A percentile compares a stretch with the other conserved stretches of the same genome.
Evolutionary conservation across 1,284 basidiomycete genomes (phyloP).

Genomic region (Boletellus dicymbophilus): DNA sequence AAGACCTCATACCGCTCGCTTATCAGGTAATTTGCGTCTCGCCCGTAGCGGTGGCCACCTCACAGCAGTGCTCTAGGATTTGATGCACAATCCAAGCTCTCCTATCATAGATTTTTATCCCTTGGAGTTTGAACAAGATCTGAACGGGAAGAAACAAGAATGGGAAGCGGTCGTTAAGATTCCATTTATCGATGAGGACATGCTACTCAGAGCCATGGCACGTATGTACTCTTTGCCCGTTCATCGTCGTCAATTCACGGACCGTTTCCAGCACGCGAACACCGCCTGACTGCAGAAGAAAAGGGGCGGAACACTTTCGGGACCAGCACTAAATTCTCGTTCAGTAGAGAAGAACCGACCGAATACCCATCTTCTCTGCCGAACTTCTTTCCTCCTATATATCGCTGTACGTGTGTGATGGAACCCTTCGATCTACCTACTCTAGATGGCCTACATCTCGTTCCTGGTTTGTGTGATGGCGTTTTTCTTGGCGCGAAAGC

Average conservation of each 20-base stretch:
- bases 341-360: slow-evolving; percentile 62
- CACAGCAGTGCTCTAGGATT: slow-evolving; percentile 52
- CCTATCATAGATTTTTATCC: slow-evolving; percentile 97
- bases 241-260: not conserved
- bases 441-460: slow-evolving; percentile 83
- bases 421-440: slow-evolving; percentile 87
- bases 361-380: slow-evolving; percentile 90
- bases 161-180: slow-evolving; percentile 99
- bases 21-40: slow-evolving; percentile 62
- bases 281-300: slow-evolving; percentile 80
- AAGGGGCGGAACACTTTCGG: slow-evolving; percentile 77
- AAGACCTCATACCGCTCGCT: slow-evolving; percentile 83
- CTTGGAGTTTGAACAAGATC: slow-evolving; percentile 84
- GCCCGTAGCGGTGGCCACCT: not conserved
- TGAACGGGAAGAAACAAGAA: slow-evolving; percentile 98
- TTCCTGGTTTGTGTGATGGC: slow-evolving; percentile 88
- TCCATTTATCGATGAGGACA: slow-evolving; percentile 91
- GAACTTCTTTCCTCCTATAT: slow-evolving; percentile 93
- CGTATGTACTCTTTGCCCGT: slow-evolving; percentile 43
- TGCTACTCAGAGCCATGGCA: slow-evolving; percentile 83
- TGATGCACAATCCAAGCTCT: slow-evolving; percentile 88
- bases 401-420: slow-evolving; percentile 79
- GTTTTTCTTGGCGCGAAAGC: slow-evolving; percentile 86
- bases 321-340: slow-evolving; percentile 79
- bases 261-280: slow-evolving; percentile 62